Percentiles rank a stretch among this genome's conserved stretches.
Evolutionary conservation across 768 basidiomycete genomes (phyloP).

Genomic region (Gymnopilus dilepis): DNA sequence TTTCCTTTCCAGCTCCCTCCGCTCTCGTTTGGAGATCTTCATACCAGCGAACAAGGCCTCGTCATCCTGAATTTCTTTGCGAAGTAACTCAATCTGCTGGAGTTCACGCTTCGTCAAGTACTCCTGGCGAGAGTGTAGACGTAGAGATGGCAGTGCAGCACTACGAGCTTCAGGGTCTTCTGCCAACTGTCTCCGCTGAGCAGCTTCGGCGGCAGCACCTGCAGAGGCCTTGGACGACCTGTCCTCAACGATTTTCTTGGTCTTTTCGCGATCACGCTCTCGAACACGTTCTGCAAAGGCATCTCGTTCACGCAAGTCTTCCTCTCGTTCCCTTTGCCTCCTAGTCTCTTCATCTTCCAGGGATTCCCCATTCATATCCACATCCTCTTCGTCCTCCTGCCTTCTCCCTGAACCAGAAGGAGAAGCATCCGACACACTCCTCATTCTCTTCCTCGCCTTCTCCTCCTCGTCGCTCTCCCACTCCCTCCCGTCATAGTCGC

Average conservation of each 20-base stretch:
- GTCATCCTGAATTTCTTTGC: conserved; percentile 94
- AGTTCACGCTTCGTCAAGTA: conserved; percentile 96
- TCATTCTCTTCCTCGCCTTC: conserved; percentile 66
- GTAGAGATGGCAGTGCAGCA: conserved; percentile 68
- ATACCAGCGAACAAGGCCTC: conserved; percentile 90
- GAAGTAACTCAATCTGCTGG: conserved; percentile 92
- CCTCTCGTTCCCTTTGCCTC: conserved; percentile 72
- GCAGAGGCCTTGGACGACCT: conserved; percentile 78
- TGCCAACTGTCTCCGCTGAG: conserved; percentile 78
- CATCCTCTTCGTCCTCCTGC: conserved; percentile 32
- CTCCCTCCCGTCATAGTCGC: conserved; percentile 80
- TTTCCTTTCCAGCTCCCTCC: conserved; percentile 83
- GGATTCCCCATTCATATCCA: conserved; percentile 47
- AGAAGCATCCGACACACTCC: conserved; percentile 47
- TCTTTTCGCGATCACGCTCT: conserved; percentile 81
- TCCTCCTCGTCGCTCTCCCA: conserved; percentile 96
- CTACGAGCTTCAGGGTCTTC: conserved; percentile 71
- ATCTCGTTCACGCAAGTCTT: conserved; percentile 88
- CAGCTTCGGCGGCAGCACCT: conserved; percentile 83
- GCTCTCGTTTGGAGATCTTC: conserved; percentile 86
- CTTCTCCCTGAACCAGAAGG: conserved; percentile 19
- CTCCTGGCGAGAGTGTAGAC: conserved; percentile 90
- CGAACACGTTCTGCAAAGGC: conserved; percentile 90
- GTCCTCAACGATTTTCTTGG: conserved; percentile 92
- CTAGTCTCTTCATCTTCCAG: conserved; percentile 76